Base-by-base conservation (phyloP, 768 basidiomycete genomes). In the Lentinula detonsa region DNA sequence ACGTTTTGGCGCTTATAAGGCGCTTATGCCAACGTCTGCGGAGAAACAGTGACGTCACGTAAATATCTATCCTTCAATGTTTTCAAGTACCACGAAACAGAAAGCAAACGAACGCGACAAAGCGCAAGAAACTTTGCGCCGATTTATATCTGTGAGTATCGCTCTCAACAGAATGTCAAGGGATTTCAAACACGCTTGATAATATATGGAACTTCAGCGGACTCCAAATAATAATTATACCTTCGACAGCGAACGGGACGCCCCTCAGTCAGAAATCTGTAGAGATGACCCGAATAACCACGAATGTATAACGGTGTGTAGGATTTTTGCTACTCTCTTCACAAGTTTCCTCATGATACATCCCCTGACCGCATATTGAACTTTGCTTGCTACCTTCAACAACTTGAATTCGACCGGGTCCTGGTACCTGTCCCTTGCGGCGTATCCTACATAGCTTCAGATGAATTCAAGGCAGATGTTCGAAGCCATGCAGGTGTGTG, bases 401-500 rank as follows among this genome's bases (percentile, higher is more conserved):
- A 46, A 48, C 9, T 23, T n/a, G 18, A 23, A 48, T 21, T 23
- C 21, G 13, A 43, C 46, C 33, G 33, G 46, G 8, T 21, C 34
- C 23, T 55, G 52, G 52, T 57, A 13, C 46, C 46, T 49, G 57
- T 59, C 39, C 57, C 39, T 56, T 39, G 55, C 15, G 37, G 18
- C 33, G 31, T 43, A 34, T 69, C 51, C 21, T 21, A 21, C 21
- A 21, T 67, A 90, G 86, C 67, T 86, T 63, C 78, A 79, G 70
- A 83, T 87, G 85, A 76, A 83, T 59, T 81, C 86, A 10, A 88
- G 79, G 63, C 72, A 77, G 61, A 65, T 89, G 57, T 88, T 91
- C 66, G 74, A 81, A 67, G 81, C 86, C 43, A 91, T 92, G 88
- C 88, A 90, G 82, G 85, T 85, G 63, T 85, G 63, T 34, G 73